Base-by-base conservation (phyloP, 768 basidiomycete genomes). In the Pleurotus citrinopileatus region DNA sequence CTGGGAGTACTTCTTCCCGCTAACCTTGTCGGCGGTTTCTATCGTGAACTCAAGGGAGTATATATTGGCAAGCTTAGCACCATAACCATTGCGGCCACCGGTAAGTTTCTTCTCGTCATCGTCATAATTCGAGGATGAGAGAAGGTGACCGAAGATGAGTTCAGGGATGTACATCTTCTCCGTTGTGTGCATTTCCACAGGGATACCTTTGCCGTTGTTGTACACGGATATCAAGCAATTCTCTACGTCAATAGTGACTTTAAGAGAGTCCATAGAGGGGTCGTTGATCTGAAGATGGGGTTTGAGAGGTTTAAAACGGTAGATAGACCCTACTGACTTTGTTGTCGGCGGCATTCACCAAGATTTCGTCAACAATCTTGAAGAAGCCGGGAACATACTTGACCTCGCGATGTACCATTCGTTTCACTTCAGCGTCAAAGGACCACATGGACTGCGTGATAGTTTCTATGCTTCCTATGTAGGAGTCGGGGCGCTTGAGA, bases 301-400 rank as follows among this genome's bases (percentile, higher is more conserved):
- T 2, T 9, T 4, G n/a, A 26, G 3, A 26, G 17, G 27, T n/a
- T 22, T 22, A 32, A 26, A 13, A 23, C 17, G 32, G n/a, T 34
- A 34, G 9, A 25, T 36, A 13, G 27, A 28, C 26, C 17, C 42
- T 7, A 68, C 76, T 53, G 58, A 91, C 96, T 87, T 99, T 99
- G 74, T 98, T 97, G 68, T 99, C 97, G 3, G 97, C 97, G 19
- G 97, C 97, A 69, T 99, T 99, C 62, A 99, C 97, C 2, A 99
- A 77, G 63, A 99, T 99, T 73, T 99, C 97, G 64, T 99, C 97
- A 12, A 99, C 88, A 63, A 99, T 99, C 79, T 99, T 99, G 82
- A 95, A 94, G 70, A 99, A 96, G 51, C 95, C 97, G 0, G 97
- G 97, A 2, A 98, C 95, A 65, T 88, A 99, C 62, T 84, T 91